A percentile compares a stretch with the other conserved stretches of the same genome.
phyloP scores from a whole-genome alignment of 2,329 filamentous ascomycete species.

The Diaporthe ampelina region DNA sequence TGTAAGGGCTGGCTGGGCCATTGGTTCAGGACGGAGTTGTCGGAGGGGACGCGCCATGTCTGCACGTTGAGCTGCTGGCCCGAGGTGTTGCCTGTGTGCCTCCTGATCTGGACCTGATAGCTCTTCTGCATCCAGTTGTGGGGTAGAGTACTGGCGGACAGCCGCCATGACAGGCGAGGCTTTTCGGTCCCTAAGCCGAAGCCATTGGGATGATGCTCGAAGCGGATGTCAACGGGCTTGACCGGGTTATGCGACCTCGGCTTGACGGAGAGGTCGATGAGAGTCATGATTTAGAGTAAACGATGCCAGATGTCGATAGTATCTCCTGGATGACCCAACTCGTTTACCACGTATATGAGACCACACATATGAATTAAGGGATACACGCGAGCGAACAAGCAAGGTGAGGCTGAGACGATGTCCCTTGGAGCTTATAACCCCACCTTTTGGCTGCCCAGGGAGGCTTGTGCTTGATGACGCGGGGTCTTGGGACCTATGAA shows the following conservation, averaged over 20 bases:
- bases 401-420: not conserved
- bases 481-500: conserved; percentile 28
- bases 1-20: conserved; percentile 29
- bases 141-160: not conserved
- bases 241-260: not conserved
- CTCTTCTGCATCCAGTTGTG: conserved; percentile 36
- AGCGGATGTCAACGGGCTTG: conserved; percentile 30
- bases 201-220: conserved; percentile 40
- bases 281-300: conserved; percentile 9
- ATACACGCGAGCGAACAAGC: not conserved
- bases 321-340: not conserved
- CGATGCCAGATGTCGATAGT: not conserved
- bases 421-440: conserved; percentile 18
- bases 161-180: conserved; percentile 40
- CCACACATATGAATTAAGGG: not conserved
- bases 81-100: not conserved
- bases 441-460: not conserved
- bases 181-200: conserved; percentile 36
- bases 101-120: conserved; percentile 36
- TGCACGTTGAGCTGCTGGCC: not conserved
- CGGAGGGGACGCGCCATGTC: conserved; percentile 27
- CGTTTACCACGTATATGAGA: not conserved
- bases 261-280: conserved; percentile 25
- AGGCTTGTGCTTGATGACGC: conserved; percentile 20
- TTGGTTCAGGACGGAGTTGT: conserved; percentile 20